Evolutionary conservation across 2,329 filamentous ascomycete species (phyloP).

Genomic region (Xylaria sp.): DNA sequence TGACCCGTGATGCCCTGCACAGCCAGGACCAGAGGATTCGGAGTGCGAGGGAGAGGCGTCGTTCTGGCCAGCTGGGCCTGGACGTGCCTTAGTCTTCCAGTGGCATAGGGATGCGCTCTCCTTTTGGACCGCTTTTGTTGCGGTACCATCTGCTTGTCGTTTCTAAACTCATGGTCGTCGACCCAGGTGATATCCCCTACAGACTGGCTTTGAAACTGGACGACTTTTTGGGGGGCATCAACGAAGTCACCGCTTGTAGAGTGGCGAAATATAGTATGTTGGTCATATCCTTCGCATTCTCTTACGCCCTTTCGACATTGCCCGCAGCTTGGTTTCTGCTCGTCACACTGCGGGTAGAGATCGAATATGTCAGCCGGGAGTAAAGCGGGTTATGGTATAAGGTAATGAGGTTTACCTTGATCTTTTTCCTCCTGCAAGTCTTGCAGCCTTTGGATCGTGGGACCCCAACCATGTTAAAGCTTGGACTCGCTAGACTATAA

Average conservation of each 20-base stretch:
- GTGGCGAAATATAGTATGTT: slow-evolving; percentile 35
- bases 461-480: slow-evolving; percentile 37
- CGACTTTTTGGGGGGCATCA: neutral
- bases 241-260: slow-evolving; percentile 31
- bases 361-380: neutral
- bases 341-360: slow-evolving; percentile 33
- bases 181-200: slow-evolving; percentile 15
- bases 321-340: slow-evolving; percentile 36
- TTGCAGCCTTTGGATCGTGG: slow-evolving; percentile 38
- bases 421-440: slow-evolving; percentile 39
- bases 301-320: slow-evolving; percentile 38
- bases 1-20: slow-evolving; percentile 35
- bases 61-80: slow-evolving; percentile 1
- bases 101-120: slow-evolving; percentile 16
- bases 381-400: neutral
- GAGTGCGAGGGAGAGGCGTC: slow-evolving; percentile 20
- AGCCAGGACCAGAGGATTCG: slow-evolving; percentile 28
- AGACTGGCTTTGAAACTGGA: slow-evolving; percentile 17
- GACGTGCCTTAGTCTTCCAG: slow-evolving; percentile 1
- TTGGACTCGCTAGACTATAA: neutral
- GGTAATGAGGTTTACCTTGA: slow-evolving; percentile 33
- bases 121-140: neutral
- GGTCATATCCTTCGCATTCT: slow-evolving; percentile 37
- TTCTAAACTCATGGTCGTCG: neutral
- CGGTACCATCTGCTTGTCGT: neutral